These are phyloP conservation scores for Linderniella brevidens DNA, from an alignment of 257 asterid species.

Conservation along the genomic window DNA sequence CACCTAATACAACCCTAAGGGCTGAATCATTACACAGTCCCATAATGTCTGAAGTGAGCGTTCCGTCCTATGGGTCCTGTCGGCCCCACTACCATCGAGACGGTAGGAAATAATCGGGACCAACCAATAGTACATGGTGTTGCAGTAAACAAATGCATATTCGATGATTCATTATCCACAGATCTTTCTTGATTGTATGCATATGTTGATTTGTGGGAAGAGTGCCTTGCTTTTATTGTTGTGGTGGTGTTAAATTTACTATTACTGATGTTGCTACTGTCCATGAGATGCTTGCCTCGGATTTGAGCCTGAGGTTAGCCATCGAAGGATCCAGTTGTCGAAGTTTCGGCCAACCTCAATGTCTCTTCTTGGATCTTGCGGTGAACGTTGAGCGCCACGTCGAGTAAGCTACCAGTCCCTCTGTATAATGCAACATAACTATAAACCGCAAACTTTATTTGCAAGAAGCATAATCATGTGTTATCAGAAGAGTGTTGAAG, in stretches of 20 bases:
- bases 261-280: too few species aligned
- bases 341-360: constrained; percentile 76
- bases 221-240: constrained; percentile 16
- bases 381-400: constrained; percentile 58
- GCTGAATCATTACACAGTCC: constrained; percentile 16
- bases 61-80: constrained; percentile 28
- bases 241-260: constrained; percentile 13
- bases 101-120: constrained; percentile 31
- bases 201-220: constrained; percentile 13
- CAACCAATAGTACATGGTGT: constrained; percentile 20
- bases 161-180: constrained; percentile 27
- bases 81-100: constrained; percentile 35
- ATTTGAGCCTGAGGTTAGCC: constrained; percentile 94
- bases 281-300: constrained; percentile 25
- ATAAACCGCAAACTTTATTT: too few species aligned
- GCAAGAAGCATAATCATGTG: too few species aligned
- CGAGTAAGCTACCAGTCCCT: constrained; percentile 58
- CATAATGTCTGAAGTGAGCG: constrained; percentile 42
- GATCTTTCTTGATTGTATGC: constrained; percentile 14
- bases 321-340: constrained; percentile 70
- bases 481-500: too few species aligned
- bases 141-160: constrained; percentile 41
- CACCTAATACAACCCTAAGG: constrained; percentile 23
- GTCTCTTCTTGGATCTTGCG: constrained; percentile 62
- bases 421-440: constrained; percentile 22